A percentile compares a stretch with the other conserved stretches of the same genome.
These are phyloP conservation scores for Xylaria nigripes DNA, from an alignment of 495 filamentous ascomycete species.

Conservation along the genomic window DNA sequence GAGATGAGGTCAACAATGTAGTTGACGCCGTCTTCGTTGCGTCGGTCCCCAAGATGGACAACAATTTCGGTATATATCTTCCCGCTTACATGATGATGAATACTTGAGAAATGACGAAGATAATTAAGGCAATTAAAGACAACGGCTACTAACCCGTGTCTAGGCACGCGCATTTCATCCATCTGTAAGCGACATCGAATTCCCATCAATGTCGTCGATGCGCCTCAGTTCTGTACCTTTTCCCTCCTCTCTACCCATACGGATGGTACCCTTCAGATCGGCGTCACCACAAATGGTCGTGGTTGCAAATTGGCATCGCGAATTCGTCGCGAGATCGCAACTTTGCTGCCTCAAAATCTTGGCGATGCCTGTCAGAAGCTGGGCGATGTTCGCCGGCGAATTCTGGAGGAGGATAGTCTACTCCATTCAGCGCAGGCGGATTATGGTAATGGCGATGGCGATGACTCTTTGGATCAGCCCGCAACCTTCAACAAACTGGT, in stretches of 20 bases:
- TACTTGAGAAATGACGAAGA: not conserved
- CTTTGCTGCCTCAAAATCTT: conserved; percentile 69
- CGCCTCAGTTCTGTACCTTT: conserved; percentile 82
- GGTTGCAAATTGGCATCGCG: conserved; percentile 91
- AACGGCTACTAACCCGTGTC: not conserved
- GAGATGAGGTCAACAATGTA: conserved; percentile 66
- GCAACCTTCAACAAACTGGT: conserved; percentile 80
- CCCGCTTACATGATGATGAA: not conserved
- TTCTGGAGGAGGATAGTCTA: conserved; percentile 58
- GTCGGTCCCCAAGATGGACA: conserved; percentile 39
- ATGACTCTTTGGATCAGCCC: conserved; percentile 77
- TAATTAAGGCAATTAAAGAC: not conserved
- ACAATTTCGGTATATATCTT: conserved; percentile 1
- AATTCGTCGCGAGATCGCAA: conserved; percentile 80
- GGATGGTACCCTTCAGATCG: conserved; percentile 89
- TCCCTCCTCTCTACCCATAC: conserved; percentile 78
- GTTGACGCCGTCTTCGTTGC: conserved; percentile 95
- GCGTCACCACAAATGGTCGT: conserved; percentile 89
- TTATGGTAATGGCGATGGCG: conserved; percentile 72
- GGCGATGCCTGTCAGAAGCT: conserved; percentile 72
- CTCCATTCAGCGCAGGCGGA: conserved; percentile 22
- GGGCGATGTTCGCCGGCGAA: conserved; percentile 63
- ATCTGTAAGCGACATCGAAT: conserved; percentile 74
- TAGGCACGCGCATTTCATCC: conserved; percentile 60
- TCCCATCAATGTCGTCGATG: conserved; percentile 86